Evolutionary conservation across 768 basidiomycete genomes (phyloP).

Genomic region (Coprinopsis strossmayeri): DNA sequence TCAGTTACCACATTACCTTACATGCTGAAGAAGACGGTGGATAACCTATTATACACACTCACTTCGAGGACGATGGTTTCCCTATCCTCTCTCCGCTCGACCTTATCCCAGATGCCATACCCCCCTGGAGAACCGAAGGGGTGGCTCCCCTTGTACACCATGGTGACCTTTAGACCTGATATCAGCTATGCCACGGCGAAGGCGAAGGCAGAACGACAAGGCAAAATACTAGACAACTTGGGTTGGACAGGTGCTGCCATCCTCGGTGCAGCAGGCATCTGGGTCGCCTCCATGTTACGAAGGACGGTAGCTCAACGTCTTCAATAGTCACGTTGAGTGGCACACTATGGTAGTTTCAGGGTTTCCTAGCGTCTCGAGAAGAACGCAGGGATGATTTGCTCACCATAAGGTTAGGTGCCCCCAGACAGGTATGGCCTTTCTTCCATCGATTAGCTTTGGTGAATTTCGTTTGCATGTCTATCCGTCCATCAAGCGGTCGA

Average conservation of each 20-base stretch:
- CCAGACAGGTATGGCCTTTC: not conserved
- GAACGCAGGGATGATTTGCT: not conserved
- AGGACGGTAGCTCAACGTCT: conserved; percentile 23
- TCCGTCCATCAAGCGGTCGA: not conserved
- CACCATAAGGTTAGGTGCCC: not conserved
- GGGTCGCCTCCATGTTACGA: conserved; percentile 32
- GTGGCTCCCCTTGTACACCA: conserved; percentile 93
- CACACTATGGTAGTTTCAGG: conserved; percentile 4
- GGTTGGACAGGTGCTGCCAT: conserved; percentile 43
- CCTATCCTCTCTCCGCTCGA: conserved; percentile 38
- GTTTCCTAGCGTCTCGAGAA: not conserved
- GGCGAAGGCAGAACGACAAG: conserved; percentile 64
- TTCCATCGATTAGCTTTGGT: conserved; percentile 2
- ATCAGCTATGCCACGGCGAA: conserved; percentile 83
- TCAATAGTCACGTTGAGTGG: conserved; percentile 13
- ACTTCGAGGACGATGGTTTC: conserved; percentile 44
- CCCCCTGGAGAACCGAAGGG: conserved; percentile 54
- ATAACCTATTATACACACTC: conserved; percentile 65
- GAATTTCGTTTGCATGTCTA: not conserved
- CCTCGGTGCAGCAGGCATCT: conserved; percentile 37
- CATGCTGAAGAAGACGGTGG: conserved; percentile 71
- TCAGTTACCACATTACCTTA: conserved; percentile 79
- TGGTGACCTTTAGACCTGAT: conserved; percentile 97
- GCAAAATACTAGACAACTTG: conserved; percentile 45
- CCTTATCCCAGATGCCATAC: conserved; percentile 49